Percentiles rank a stretch among this genome's conserved stretches.
Conservation (phyloP, 2,329 filamentous ascomycete species). For the Colletotrichum sp. region DNA sequence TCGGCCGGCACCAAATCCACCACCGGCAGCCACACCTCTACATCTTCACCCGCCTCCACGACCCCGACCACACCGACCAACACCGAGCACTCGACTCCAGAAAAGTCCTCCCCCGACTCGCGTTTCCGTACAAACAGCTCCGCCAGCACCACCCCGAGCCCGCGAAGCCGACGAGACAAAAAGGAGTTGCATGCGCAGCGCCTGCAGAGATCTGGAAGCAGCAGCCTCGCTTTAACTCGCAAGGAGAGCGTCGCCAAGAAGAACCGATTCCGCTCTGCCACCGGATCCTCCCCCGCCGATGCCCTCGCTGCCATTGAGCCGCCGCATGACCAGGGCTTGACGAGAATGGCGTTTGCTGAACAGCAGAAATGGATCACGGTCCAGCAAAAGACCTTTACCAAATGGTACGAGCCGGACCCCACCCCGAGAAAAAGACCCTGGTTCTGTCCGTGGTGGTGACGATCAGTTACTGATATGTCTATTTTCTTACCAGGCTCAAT, state of each 20-base stretch:
- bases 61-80: slow-evolving; percentile 28
- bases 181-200: slow-evolving; percentile 56
- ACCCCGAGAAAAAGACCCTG: slow-evolving; percentile 4
- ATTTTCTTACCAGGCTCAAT: slow-evolving; percentile 73
- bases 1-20: slow-evolving; percentile 21
- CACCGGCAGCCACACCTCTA: slow-evolving; percentile 22
- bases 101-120: slow-evolving; percentile 25
- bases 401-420: slow-evolving; percentile 64
- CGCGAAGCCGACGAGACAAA: slow-evolving; percentile 49
- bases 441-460: neutral
- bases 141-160: slow-evolving; percentile 27
- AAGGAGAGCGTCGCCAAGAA: slow-evolving; percentile 30
- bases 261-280: slow-evolving; percentile 39
- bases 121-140: slow-evolving; percentile 26
- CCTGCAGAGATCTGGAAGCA: slow-evolving; percentile 48
- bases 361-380: slow-evolving; percentile 77
- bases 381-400: slow-evolving; percentile 99
- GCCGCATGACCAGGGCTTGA: slow-evolving; percentile 54
- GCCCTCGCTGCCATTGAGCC: slow-evolving; percentile 51
- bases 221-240: slow-evolving; percentile 36
- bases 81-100: slow-evolving; percentile 25
- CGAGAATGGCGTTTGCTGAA: slow-evolving; percentile 68
- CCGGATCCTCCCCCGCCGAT: slow-evolving; percentile 40
- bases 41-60: slow-evolving; percentile 29
- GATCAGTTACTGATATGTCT: slow-evolving; percentile 17